These are phyloP conservation scores for Termitomyces heimii DNA, from an alignment of 768 basidiomycete species.

Conservation along the genomic window DNA sequence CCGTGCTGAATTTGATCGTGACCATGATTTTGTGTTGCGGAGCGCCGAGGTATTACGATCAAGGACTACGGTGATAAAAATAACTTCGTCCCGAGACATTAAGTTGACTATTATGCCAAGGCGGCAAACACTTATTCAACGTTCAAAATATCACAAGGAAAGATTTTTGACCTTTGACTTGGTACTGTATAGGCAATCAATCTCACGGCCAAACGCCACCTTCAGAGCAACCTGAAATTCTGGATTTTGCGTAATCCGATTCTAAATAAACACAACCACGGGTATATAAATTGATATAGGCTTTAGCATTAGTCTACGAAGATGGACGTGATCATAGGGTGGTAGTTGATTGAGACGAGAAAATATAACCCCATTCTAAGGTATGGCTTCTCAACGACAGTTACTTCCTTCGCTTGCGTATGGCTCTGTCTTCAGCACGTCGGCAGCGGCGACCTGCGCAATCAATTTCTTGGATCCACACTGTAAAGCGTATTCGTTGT, in stretches of 20 bases:
- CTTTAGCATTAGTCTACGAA: neutral
- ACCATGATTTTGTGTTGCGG: conserved; percentile 18
- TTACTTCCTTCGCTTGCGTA: conserved; percentile 15
- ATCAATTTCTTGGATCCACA: conserved; percentile 26
- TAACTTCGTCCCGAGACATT: neutral
- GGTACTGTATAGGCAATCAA: neutral
- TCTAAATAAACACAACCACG: neutral
- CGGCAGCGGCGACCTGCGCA: conserved; percentile 30
- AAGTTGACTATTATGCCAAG: conserved; percentile 18
- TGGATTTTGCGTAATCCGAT: neutral
- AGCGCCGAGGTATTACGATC: conserved; percentile 38
- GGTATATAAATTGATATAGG: neutral
- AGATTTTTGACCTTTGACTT: conserved; percentile 3
- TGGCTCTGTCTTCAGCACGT: conserved; percentile 21
- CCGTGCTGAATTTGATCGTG: conserved; percentile 11
- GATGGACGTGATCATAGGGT: neutral
- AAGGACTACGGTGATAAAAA: conserved; percentile 33
- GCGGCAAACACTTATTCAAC: conserved; percentile 30
- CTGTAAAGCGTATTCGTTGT: conserved; percentile 7
- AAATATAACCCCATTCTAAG: neutral
- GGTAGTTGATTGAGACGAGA: neutral
- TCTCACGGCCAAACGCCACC: neutral
- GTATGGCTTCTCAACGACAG: neutral
- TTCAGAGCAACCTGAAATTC: neutral
- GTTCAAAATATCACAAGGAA: conserved; percentile 32